phyloP scores from a whole-genome alignment of 106 monocot genomes.

The Dendrobium catenatum region DNA sequence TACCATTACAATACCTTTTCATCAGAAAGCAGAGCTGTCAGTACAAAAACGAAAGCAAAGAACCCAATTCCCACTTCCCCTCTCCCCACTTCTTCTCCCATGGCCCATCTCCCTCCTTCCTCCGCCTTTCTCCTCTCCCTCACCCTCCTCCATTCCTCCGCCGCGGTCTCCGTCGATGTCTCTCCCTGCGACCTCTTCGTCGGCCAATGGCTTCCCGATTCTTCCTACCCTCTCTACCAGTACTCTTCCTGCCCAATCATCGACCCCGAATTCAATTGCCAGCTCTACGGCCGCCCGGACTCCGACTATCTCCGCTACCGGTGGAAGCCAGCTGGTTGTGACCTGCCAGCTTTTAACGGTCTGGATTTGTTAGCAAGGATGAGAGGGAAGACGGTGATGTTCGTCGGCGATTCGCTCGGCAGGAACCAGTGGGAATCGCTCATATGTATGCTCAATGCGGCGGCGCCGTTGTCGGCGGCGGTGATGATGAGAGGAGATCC shows the following conservation, averaged over 20 bases:
- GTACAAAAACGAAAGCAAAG: not conserved
- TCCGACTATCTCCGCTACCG: constrained; percentile 48
- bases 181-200: constrained; percentile 38
- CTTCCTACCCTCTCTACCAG: constrained; percentile 44
- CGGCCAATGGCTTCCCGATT: constrained; percentile 56
- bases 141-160: constrained; percentile 6
- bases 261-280: constrained; percentile 71
- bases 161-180: constrained; percentile 12
- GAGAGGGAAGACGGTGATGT: constrained; percentile 72
- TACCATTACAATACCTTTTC: too few relatives aligned
- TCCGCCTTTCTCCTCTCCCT: constrained; percentile 4
- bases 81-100: constrained; percentile 11
- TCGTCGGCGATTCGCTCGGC: constrained; percentile 76
- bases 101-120: constrained; percentile 3
- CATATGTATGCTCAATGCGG: constrained; percentile 59
- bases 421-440: constrained; percentile 77
- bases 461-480: constrained; percentile 28
- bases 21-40: not conserved
- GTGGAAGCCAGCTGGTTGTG: constrained; percentile 53
- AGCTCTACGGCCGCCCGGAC: constrained; percentile 64
- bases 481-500: constrained; percentile 48
- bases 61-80: constrained; percentile 2
- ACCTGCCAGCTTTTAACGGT: constrained; percentile 64
- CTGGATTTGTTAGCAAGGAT: constrained; percentile 44
- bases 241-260: constrained; percentile 42